Evolutionary conservation across 495 filamentous ascomycete species (phyloP).

Genomic region (Aspergillus mulundensis): DNA sequence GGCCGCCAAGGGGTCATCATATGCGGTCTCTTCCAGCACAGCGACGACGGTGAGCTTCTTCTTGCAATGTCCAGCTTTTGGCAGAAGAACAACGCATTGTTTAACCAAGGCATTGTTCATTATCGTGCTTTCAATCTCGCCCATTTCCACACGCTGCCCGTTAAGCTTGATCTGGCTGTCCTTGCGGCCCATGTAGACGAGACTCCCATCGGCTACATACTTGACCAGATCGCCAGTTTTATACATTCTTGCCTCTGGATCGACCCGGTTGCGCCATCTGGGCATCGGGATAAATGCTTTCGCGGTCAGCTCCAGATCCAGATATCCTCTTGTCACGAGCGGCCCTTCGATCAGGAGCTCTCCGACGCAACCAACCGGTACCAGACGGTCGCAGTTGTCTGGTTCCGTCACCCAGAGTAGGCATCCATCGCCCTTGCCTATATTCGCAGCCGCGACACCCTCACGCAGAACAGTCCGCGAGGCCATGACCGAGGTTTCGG

Average conservation of each 20-base stretch:
- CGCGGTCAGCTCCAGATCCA: constrained; percentile 31
- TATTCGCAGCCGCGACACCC: neutral
- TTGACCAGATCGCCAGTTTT: constrained; percentile 30
- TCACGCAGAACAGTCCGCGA: neutral
- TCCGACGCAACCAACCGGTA: constrained; percentile 40
- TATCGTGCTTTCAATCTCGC: constrained; percentile 30
- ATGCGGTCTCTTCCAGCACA: neutral
- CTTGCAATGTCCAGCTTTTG: neutral
- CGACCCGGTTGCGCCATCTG: constrained; percentile 21
- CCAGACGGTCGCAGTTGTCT: constrained; percentile 24
- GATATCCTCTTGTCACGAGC: constrained; percentile 37
- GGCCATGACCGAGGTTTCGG: constrained; percentile 1
- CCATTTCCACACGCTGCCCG: constrained; percentile 39
- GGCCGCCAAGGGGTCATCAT: too few species aligned
- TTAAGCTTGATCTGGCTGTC: constrained; percentile 44
- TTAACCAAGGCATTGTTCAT: neutral
- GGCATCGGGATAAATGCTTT: constrained; percentile 33
- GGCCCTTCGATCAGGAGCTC: constrained; percentile 47
- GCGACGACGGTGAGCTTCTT: neutral
- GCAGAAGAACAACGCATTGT: constrained; percentile 1
- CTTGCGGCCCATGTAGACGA: constrained; percentile 20
- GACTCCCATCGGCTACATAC: constrained; percentile 9
- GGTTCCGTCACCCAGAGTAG: neutral
- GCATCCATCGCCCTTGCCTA: neutral
- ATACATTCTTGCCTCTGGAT: neutral